Base-by-base conservation (phyloP, 2,329 filamentous ascomycete species). In the Fusarium annulatum region DNA sequence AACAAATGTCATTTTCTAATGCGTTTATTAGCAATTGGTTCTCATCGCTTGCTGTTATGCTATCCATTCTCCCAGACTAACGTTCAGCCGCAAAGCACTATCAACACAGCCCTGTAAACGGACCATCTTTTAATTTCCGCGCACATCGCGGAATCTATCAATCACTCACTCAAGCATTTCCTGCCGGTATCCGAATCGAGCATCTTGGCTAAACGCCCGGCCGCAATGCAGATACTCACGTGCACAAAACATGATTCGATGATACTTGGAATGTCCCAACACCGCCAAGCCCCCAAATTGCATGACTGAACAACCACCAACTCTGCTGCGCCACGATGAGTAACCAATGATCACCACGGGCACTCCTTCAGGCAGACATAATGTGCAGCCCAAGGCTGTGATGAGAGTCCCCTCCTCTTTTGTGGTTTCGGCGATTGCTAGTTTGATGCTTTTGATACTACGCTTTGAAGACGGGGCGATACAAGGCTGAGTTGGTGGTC, bases 131-230 rank as follows among this genome's bases (percentile, higher is more conserved):
- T 63, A 61, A 69, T 69, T 66, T 45, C 53, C 61, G 43, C 51
- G 23, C 55, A 36, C 33, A 9, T 30, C n/a, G 42, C 58, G 60
- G 53, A 72, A 63, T 38, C 38, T 28, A 51, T 46, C 45, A 48
- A 52, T 52, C 42, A n/a, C 16, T 21, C 9, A 21, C 19, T 21
- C 42, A 30, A 28, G 45, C 26, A 45, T 46, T 6, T 26, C 33
- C 62, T 73, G 71, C 71, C 71, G 62, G 49, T 58, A 71, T 61
- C 71, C 71, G 71, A 71, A 71, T 67, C 15, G 18, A 48, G 34
- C 9, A 41, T 67, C 21, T 71, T 64, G 51, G 51, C 39, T 51
- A 21, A 36, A 68, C 71, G 71, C 71, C 71, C 71, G 56, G 5
- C 21, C 56, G 7, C 43, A 43, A 64, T 73, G 62, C 12, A 38